Evolutionary conservation across 371 early-diverging fungal species (phyloP).

Genomic region (Batkoa obscura): DNA sequence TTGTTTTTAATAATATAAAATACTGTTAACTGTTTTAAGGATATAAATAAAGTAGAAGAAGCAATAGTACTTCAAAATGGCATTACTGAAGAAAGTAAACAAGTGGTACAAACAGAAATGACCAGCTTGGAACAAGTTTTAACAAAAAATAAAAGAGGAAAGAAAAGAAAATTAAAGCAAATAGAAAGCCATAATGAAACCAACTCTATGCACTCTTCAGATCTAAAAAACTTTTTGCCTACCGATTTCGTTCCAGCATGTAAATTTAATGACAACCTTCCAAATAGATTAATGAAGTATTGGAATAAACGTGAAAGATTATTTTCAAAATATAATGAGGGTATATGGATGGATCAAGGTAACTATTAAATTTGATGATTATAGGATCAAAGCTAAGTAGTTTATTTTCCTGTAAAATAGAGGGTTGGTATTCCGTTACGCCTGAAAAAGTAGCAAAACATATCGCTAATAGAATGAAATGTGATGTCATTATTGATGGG

Average conservation of each 20-base stretch:
- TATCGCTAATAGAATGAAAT: constrained; percentile 52
- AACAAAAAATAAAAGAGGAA: too few species aligned
- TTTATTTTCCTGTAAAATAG: constrained; percentile 15
- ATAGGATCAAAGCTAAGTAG: not conserved
- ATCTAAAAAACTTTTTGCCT: not conserved
- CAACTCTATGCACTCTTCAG: too few species aligned
- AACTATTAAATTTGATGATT: not conserved
- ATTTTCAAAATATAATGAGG: constrained; percentile 68
- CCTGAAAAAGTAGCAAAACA: constrained; percentile 78
- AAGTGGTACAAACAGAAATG: too few species aligned
- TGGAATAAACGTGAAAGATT: constrained; percentile 66
- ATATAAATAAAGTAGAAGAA: too few species aligned
- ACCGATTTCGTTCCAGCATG: not conserved
- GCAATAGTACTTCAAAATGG: too few species aligned
- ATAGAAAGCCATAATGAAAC: too few species aligned
- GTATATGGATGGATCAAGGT: constrained; percentile 67
- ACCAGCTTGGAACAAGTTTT: too few species aligned
- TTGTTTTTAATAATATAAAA: too few species aligned
- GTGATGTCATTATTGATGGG: constrained; percentile 66
- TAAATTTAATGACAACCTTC: not conserved
- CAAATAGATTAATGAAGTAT: constrained; percentile 31
- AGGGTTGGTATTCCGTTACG: constrained; percentile 93
- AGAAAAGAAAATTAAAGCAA: too few species aligned
- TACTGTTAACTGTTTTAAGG: too few species aligned
- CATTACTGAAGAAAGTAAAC: too few species aligned